Percentiles rank a stretch among this genome's conserved stretches.
Conservation (phyloP, 306 rosid species). For the Cucumis melo region DNA sequence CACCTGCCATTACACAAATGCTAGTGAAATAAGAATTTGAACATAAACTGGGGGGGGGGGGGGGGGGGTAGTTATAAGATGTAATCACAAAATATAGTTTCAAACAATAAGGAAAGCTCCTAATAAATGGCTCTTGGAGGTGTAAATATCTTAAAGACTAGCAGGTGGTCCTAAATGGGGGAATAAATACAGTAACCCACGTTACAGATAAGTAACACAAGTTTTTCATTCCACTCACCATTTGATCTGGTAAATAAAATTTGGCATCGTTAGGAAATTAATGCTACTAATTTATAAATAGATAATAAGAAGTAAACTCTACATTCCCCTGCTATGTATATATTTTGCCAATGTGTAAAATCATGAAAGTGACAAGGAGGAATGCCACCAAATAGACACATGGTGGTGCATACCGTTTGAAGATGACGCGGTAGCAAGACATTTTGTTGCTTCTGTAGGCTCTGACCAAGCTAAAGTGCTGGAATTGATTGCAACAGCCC, state of each 20-base stretch:
- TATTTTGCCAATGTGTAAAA: not conserved
- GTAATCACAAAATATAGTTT: no score
- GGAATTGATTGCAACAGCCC: conserved; percentile 51
- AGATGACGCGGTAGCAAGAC: conserved; percentile 19
- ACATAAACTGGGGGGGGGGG: no score
- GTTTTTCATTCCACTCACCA: not conserved
- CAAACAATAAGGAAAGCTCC: not conserved
- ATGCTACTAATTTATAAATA: not conserved
- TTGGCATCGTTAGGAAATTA: not conserved
- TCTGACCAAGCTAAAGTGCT: conserved; percentile 24
- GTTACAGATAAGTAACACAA: not conserved
- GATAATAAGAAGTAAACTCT: not conserved
- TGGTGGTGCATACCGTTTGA: conserved; percentile 17
- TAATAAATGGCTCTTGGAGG: not conserved
- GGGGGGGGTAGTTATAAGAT: no score
- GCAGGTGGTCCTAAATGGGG: not conserved
- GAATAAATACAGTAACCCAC: not conserved
- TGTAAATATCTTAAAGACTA: not conserved
- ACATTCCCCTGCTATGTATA: not conserved
- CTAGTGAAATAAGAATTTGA: conserved; percentile 1
- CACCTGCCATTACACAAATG: conserved; percentile 32
- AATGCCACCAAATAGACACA: not conserved
- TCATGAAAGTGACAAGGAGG: not conserved
- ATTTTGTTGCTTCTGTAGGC: conserved; percentile 19
- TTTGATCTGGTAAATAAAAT: not conserved